Conservation (phyloP, 1,284 basidiomycete genomes). For the Fistulinella cinereoalba region DNA sequence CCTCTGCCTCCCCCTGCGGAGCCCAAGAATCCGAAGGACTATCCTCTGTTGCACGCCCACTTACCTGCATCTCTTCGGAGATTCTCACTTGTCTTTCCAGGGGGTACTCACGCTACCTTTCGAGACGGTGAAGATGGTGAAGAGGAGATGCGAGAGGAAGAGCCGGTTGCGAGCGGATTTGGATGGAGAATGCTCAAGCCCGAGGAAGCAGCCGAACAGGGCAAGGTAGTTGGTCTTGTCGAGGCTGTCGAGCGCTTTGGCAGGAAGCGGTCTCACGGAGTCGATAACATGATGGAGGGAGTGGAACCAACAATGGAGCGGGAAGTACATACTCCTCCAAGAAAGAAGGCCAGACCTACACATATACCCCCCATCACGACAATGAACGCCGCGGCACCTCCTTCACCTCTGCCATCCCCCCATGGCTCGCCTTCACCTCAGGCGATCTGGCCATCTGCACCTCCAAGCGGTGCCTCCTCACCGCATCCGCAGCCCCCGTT, state of each 20-base stretch:
- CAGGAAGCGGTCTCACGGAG: slow-evolving; percentile 69
- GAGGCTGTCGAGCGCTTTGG: slow-evolving; percentile 81
- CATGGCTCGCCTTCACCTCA: slow-evolving; percentile 76
- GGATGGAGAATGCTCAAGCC: slow-evolving; percentile 73
- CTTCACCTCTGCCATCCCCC: slow-evolving; percentile 77
- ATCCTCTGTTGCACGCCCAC: slow-evolving; percentile 68
- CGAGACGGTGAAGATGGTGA: slow-evolving; percentile 62
- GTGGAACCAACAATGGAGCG: slow-evolving; percentile 57
- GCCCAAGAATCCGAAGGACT: slow-evolving; percentile 74
- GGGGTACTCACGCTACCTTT: slow-evolving; percentile 74
- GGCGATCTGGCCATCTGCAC: slow-evolving; percentile 71
- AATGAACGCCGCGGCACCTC: slow-evolving; percentile 68
- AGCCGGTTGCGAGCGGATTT: slow-evolving; percentile 59
- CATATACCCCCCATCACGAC: slow-evolving; percentile 55
- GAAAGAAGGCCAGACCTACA: slow-evolving; percentile 70
- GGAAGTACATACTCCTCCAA: slow-evolving; percentile 54
- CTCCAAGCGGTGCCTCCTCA: slow-evolving; percentile 69
- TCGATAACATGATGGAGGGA: slow-evolving; percentile 74
- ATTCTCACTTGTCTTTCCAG: slow-evolving; percentile 76
- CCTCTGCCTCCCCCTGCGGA: slow-evolving; percentile 62
- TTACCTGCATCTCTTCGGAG: slow-evolving; percentile 66
- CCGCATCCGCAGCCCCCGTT: slow-evolving; percentile 65
- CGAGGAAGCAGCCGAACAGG: slow-evolving; percentile 52
- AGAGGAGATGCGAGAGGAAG: slow-evolving; percentile 67
- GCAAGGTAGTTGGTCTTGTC: slow-evolving; percentile 57